Evolutionary conservation across 768 basidiomycete species (phyloP).

Genomic region (Scleroderma bovista): DNA sequence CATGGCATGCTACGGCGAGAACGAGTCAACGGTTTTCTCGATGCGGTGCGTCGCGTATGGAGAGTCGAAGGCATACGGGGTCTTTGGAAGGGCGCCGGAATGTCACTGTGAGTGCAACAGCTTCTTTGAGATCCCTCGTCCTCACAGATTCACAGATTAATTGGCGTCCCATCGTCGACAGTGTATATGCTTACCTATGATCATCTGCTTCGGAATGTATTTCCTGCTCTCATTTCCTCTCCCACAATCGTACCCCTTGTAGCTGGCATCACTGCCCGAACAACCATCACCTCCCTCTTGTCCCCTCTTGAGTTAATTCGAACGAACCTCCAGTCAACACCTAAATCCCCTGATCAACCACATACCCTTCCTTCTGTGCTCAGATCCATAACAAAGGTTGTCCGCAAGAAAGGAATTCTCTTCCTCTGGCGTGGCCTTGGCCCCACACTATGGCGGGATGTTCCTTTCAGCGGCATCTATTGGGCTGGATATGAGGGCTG

Average conservation of each 20-base stretch:
- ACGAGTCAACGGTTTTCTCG: conserved; percentile 78
- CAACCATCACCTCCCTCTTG: conserved; percentile 66
- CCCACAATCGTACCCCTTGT: conserved; percentile 58
- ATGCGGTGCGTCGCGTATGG: conserved; percentile 77
- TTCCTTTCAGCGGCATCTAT: conserved; percentile 95
- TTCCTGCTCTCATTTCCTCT: conserved; percentile 57
- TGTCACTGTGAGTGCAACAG: conserved; percentile 61
- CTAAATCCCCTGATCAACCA: conserved; percentile 59
- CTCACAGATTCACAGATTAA: conserved; percentile 46
- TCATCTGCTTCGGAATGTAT: conserved; percentile 59
- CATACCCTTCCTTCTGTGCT: conserved; percentile 77
- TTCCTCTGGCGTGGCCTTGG: conserved; percentile 90
- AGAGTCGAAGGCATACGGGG: conserved; percentile 78
- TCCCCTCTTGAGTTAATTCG: conserved; percentile 92
- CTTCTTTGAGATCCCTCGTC: neutral
- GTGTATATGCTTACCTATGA: conserved; percentile 97
- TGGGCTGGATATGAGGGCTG: conserved; percentile 92
- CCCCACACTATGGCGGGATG: conserved; percentile 93
- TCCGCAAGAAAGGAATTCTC: conserved; percentile 55
- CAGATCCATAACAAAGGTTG: conserved; percentile 51
- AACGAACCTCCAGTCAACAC: conserved; percentile 90
- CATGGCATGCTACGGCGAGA: conserved; percentile 63
- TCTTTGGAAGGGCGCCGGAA: conserved; percentile 94
- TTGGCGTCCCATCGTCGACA: conserved; percentile 89
- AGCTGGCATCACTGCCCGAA: conserved; percentile 80